These are phyloP conservation scores for Pseudotulostoma volvatum DNA, from an alignment of 495 filamentous ascomycete genomes.

Conservation along the genomic window DNA sequence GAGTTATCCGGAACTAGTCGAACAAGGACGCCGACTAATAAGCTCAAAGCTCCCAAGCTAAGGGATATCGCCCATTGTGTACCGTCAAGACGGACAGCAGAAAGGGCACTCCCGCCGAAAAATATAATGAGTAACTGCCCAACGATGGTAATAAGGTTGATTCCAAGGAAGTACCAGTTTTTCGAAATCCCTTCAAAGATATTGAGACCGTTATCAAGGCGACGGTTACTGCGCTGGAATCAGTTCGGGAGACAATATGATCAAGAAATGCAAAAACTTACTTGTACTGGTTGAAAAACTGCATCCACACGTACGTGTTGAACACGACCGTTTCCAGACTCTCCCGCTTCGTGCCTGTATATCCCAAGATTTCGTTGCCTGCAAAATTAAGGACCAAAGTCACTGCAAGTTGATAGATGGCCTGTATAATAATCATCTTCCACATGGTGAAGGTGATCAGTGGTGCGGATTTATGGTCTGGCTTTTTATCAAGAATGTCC, in stretches of 20 bases:
- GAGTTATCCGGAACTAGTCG: conserved; percentile 1
- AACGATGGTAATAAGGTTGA: conserved; percentile 53
- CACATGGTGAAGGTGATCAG: conserved; percentile 57
- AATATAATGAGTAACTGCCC: conserved; percentile 55
- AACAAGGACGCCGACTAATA: conserved; percentile 34
- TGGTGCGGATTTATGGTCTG: conserved; percentile 47
- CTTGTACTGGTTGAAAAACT: conserved; percentile 54
- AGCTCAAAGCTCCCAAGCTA: conserved; percentile 39
- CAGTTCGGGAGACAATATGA: too few relatives aligned
- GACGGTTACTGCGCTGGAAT: conserved; percentile 39
- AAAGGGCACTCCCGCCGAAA: conserved; percentile 45
- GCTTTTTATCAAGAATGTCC: conserved; percentile 44
- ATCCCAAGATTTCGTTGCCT: conserved; percentile 36
- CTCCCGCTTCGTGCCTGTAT: not conserved
- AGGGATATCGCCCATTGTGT: conserved; percentile 49
- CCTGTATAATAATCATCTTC: conserved; percentile 68
- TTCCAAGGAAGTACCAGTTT: conserved; percentile 57
- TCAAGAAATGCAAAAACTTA: too few relatives aligned
- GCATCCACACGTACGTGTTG: conserved; percentile 73
- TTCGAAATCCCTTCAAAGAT: conserved; percentile 57
- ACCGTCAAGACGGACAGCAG: conserved; percentile 32
- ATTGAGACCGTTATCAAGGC: conserved; percentile 65
- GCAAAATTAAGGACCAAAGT: conserved; percentile 51
- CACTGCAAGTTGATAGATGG: conserved; percentile 51
- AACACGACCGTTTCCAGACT: conserved; percentile 45